phyloP scores from a whole-genome alignment of 495 filamentous ascomycete genomes.

The Monascus purpureus region DNA sequence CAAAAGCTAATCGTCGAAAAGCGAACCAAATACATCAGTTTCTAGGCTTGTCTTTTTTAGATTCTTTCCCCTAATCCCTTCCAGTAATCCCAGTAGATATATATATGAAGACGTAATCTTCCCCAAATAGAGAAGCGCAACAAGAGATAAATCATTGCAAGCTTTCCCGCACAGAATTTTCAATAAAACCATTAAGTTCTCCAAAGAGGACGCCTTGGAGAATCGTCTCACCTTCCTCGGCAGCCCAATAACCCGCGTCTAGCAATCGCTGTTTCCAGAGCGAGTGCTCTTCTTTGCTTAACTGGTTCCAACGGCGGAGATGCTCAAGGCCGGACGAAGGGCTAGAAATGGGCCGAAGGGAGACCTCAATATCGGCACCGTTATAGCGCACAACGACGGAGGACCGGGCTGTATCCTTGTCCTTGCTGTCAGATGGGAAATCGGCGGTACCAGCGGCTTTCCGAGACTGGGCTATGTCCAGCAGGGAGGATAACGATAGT shows the following conservation, averaged over 20 bases:
- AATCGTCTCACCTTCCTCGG: conserved; percentile 56
- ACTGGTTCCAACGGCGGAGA: conserved; percentile 51
- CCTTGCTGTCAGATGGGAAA: neutral
- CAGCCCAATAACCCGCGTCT: conserved; percentile 58
- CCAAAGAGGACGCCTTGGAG: conserved; percentile 65
- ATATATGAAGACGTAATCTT: no score
- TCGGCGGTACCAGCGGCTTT: neutral
- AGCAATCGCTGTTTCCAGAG: conserved; percentile 56
- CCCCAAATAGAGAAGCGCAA: no score
- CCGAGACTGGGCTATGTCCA: neutral
- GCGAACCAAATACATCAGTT: no score
- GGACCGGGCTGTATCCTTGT: neutral
- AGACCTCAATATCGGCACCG: conserved; percentile 11
- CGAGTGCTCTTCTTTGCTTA: conserved; percentile 41
- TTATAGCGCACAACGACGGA: conserved; percentile 14
- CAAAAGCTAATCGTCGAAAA: no score
- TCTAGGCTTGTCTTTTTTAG: no score
- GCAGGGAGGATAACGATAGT: neutral
- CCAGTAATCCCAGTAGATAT: no score
- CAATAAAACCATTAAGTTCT: conserved; percentile 45
- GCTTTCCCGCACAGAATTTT: conserved; percentile 24
- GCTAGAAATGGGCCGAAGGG: conserved; percentile 9
- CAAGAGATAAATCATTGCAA: conserved; percentile 9
- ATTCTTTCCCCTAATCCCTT: no score
- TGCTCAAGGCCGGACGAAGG: conserved; percentile 16